These are phyloP conservation scores for Geotrichum carabidarum DNA, from an alignment of 1,139 yeast species.

Conservation along the genomic window DNA sequence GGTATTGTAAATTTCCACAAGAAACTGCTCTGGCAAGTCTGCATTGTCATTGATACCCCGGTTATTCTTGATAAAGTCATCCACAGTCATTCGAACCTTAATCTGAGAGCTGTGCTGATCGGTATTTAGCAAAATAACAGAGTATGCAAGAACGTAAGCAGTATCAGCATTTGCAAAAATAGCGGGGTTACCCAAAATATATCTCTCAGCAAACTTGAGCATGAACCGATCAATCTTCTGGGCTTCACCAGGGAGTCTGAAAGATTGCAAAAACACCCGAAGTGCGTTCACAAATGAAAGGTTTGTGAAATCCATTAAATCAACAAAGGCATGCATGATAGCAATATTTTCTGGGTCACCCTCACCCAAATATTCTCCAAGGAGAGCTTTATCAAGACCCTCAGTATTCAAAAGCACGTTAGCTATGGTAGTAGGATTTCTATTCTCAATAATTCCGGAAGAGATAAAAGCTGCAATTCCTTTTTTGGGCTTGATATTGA, in stretches of 20 bases:
- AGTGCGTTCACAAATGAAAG: conserved; percentile 78
- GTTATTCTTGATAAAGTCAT: conserved; percentile 79
- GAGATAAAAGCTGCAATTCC: conserved; percentile 63
- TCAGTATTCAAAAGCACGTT: conserved; percentile 67
- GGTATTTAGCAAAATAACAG: conserved; percentile 88
- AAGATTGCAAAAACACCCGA: conserved; percentile 75
- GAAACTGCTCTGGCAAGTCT: conserved; percentile 70
- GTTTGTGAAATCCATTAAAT: conserved; percentile 69
- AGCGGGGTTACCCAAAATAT: conserved; percentile 77
- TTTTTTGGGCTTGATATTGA: conserved; percentile 78
- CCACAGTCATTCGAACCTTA: conserved; percentile 78
- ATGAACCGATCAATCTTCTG: conserved; percentile 95
- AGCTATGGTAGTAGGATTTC: conserved; percentile 67
- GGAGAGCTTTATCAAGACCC: conserved; percentile 72
- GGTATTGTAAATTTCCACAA: conserved; percentile 66
- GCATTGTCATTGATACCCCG: conserved; percentile 91
- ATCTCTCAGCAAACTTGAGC: conserved; percentile 94
- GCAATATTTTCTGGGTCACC: conserved; percentile 73
- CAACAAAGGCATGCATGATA: conserved; percentile 92
- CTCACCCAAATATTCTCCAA: conserved; percentile 93
- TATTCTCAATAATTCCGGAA: conserved; percentile 57
- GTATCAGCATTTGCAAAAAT: conserved; percentile 89
- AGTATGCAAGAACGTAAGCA: conserved; percentile 87
- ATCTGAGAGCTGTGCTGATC: conserved; percentile 88
- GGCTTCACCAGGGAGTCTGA: conserved; percentile 95